Evolutionary conservation across 2,329 filamentous ascomycete genomes (phyloP).

Genomic region (Chaetothyriales sp.): DNA sequence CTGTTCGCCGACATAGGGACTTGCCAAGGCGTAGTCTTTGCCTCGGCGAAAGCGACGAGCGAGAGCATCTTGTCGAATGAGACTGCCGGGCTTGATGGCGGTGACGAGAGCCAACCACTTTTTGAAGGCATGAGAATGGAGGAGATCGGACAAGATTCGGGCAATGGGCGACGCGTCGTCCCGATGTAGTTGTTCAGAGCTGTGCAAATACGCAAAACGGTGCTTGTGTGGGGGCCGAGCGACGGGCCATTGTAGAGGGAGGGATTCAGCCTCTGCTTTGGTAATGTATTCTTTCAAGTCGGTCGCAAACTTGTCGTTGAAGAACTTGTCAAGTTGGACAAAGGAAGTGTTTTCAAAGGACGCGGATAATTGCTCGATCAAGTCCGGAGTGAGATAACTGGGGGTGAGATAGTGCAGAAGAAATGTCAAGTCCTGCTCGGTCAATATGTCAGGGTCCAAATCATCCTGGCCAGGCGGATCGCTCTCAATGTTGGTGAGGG

Average conservation of each 20-base stretch:
- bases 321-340: slow-evolving; percentile 64
- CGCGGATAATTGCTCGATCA: slow-evolving; percentile 65
- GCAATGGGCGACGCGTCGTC: slow-evolving; percentile 48
- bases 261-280: slow-evolving; percentile 41
- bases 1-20: slow-evolving; percentile 56
- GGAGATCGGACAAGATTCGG: slow-evolving; percentile 65
- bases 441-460: slow-evolving; percentile 46
- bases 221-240: slow-evolving; percentile 90
- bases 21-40: slow-evolving; percentile 84
- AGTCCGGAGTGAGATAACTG: slow-evolving; percentile 82
- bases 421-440: slow-evolving; percentile 74
- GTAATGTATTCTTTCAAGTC: slow-evolving; percentile 60
- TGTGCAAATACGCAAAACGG: slow-evolving; percentile 58
- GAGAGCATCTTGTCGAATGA: slow-evolving; percentile 64
- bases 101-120: slow-evolving; percentile 83
- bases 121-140: slow-evolving; percentile 74
- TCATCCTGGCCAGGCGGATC: slow-evolving; percentile 23
- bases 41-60: slow-evolving; percentile 77
- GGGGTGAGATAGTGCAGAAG: slow-evolving; percentile 81
- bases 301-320: slow-evolving; percentile 63
- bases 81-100: slow-evolving; percentile 41
- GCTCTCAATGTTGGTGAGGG: slow-evolving; percentile 18
- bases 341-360: slow-evolving; percentile 73
- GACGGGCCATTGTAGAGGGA: slow-evolving; percentile 49
- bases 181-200: slow-evolving; percentile 21